These are phyloP conservation scores for Cutaneotrichosporon sp. DNA, from an alignment of 1,284 basidiomycete genomes.

Conservation along the genomic window DNA sequence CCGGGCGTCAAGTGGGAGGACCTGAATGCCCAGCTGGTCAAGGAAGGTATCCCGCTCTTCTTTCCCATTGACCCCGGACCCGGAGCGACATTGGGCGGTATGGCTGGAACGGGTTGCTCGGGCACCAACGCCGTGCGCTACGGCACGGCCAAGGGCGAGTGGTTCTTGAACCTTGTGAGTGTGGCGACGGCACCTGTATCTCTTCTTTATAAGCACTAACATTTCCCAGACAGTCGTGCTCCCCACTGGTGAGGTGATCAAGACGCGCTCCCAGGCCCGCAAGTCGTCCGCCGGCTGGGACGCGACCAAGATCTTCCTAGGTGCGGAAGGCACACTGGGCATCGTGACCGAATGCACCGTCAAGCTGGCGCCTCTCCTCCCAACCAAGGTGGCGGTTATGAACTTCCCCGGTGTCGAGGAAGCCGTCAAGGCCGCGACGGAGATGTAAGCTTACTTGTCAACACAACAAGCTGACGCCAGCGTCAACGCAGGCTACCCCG, in stretches of 20 bases:
- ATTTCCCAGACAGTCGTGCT: slow-evolving; percentile 73
- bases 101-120: slow-evolving; percentile 72
- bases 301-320: slow-evolving; percentile 85
- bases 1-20: slow-evolving; percentile 84
- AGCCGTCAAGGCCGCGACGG: slow-evolving; percentile 65
- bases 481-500: slow-evolving; percentile 25
- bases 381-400: slow-evolving; percentile 61
- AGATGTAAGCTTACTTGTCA: slow-evolving; percentile 41
- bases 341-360: slow-evolving; percentile 89
- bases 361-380: slow-evolving; percentile 73
- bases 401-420: slow-evolving; percentile 57
- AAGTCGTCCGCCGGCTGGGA: slow-evolving; percentile 93
- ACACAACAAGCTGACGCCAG: slow-evolving; percentile 3
- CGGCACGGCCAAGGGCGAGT: slow-evolving; percentile 79
- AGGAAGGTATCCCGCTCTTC: slow-evolving; percentile 75
- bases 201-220: neutral
- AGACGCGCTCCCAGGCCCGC: slow-evolving; percentile 76
- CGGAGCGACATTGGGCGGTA: slow-evolving; percentile 82
- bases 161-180: slow-evolving; percentile 74
- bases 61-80: slow-evolving; percentile 78
- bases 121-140: slow-evolving; percentile 83
- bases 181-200: too few relatives aligned
- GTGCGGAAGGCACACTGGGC: slow-evolving; percentile 90
- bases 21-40: slow-evolving; percentile 70
- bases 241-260: slow-evolving; percentile 87